These are phyloP conservation scores for Fragosphaeria purpurea DNA, from an alignment of 2,329 filamentous ascomycete species.

Conservation along the genomic window DNA sequence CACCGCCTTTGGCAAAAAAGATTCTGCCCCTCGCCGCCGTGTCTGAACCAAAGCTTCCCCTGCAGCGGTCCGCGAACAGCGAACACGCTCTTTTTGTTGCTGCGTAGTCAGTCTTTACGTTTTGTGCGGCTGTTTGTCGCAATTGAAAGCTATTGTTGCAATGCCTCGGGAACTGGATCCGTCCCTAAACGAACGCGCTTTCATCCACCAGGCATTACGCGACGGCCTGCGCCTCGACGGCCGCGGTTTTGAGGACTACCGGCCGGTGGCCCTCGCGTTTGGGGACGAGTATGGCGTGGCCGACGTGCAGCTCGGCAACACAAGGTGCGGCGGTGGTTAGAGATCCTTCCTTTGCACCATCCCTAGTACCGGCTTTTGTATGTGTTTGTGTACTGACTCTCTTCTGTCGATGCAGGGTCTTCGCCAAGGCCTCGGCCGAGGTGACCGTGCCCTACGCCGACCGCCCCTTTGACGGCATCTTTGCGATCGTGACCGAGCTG, in stretches of 20 bases:
- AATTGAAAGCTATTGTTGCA: slow-evolving; percentile 16
- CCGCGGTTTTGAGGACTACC: slow-evolving; percentile 69
- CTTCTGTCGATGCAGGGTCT: slow-evolving; percentile 44
- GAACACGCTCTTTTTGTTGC: background rate
- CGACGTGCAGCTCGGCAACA: slow-evolving; percentile 82
- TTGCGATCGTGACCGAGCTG: slow-evolving; percentile 84
- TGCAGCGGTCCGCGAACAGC: background rate
- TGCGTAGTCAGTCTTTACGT: background rate
- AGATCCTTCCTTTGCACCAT: too few species aligned
- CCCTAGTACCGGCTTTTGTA: background rate
- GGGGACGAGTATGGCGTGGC: slow-evolving; percentile 86
- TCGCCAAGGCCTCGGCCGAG: slow-evolving; percentile 79
- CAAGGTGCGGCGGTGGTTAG: slow-evolving; percentile 46
- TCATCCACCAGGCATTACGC: slow-evolving; percentile 72
- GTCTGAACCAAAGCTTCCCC: background rate
- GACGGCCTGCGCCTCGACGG: slow-evolving; percentile 78
- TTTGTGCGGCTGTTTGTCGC: background rate
- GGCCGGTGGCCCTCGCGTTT: slow-evolving; percentile 67
- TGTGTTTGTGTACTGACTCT: background rate
- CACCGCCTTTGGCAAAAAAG: slow-evolving; percentile 18
- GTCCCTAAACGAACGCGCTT: slow-evolving; percentile 78
- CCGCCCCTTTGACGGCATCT: slow-evolving; percentile 89
- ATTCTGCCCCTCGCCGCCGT: slow-evolving; percentile 2
- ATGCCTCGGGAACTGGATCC: slow-evolving; percentile 94
- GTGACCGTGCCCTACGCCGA: slow-evolving; percentile 78